phyloP scores from a whole-genome alignment of 495 filamentous ascomycete genomes.

The Penicillium roqueforti region DNA sequence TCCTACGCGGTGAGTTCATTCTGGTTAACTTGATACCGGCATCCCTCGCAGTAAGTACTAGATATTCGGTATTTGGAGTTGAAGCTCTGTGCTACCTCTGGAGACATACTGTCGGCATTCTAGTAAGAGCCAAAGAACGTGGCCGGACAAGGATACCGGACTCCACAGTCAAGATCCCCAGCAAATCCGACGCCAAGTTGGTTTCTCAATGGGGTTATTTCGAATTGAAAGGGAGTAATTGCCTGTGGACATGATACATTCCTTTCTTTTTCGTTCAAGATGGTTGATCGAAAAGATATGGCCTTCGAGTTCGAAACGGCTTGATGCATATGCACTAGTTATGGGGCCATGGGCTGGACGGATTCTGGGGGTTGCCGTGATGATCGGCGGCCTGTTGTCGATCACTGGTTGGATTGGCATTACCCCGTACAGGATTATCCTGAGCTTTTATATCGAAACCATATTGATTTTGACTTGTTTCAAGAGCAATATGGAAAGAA shows the following conservation, averaged over 20 bases:
- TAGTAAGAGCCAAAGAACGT: constrained; percentile 12
- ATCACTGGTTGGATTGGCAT: constrained; percentile 3
- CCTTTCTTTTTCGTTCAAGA: neutral
- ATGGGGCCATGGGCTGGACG: neutral
- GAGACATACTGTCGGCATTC: constrained; percentile 5
- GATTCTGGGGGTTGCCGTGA: constrained; percentile 3
- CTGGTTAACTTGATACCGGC: too few relatives aligned
- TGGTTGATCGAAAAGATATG: neutral
- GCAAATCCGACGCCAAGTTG: constrained; percentile 1
- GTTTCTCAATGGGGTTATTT: neutral
- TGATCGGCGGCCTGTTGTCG: constrained; percentile 8
- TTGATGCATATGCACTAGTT: neutral
- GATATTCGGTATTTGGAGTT: neutral
- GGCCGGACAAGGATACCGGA: constrained; percentile 3
- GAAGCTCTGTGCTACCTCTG: neutral
- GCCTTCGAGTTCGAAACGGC: neutral
- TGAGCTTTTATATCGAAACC: neutral
- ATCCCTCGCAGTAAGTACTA: too few relatives aligned
- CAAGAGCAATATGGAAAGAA: neutral
- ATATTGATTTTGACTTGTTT: neutral
- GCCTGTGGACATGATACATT: neutral
- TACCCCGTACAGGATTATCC: neutral
- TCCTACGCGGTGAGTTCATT: too few relatives aligned
- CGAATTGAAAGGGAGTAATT: neutral
- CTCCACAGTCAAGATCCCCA: neutral